Evolutionary conservation across 108 stramenopile species (phyloP).

Genomic region (Seminavis robusta): DNA sequence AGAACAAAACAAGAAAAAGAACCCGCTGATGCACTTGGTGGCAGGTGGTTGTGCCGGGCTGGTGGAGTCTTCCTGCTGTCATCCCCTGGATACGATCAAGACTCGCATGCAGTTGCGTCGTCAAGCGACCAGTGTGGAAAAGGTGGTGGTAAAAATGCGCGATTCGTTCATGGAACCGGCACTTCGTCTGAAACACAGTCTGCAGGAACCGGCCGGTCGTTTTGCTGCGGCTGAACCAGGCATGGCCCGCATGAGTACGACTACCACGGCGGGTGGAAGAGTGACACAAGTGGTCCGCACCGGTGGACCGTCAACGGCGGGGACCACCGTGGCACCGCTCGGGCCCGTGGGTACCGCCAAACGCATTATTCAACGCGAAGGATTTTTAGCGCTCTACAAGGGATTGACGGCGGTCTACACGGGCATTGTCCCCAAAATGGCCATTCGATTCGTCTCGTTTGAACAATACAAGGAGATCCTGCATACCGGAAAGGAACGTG

Average conservation of each 20-base stretch:
- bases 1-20: constrained; percentile 81
- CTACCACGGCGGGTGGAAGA: constrained; percentile 1
- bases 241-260: constrained; percentile 1
- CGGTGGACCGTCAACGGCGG: too few relatives aligned
- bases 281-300: constrained; percentile 5
- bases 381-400: constrained; percentile 95
- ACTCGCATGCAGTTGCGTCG: constrained; percentile 90
- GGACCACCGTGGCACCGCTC: constrained; percentile 45
- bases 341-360: constrained; percentile 79
- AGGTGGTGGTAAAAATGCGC: constrained; percentile 30
- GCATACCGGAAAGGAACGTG: neutral
- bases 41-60: constrained; percentile 93
- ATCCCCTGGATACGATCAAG: constrained; percentile 95
- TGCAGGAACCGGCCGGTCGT: constrained; percentile 25
- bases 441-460: constrained; percentile 95
- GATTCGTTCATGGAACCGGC: constrained; percentile 51
- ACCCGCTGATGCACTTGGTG: constrained; percentile 78
- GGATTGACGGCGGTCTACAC: constrained; percentile 94
- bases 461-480: constrained; percentile 77
- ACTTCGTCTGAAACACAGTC: constrained; percentile 26
- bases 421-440: constrained; percentile 97
- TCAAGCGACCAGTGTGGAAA: constrained; percentile 32
- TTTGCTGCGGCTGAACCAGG: constrained; percentile 16
- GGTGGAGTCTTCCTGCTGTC: constrained; percentile 88
- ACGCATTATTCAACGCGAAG: constrained; percentile 89